A percentile compares a stretch with the other conserved stretches of the same genome.
These are phyloP conservation scores for Heliosperma pusillum DNA, from an alignment of 148 eudicot species.

Conservation along the genomic window DNA sequence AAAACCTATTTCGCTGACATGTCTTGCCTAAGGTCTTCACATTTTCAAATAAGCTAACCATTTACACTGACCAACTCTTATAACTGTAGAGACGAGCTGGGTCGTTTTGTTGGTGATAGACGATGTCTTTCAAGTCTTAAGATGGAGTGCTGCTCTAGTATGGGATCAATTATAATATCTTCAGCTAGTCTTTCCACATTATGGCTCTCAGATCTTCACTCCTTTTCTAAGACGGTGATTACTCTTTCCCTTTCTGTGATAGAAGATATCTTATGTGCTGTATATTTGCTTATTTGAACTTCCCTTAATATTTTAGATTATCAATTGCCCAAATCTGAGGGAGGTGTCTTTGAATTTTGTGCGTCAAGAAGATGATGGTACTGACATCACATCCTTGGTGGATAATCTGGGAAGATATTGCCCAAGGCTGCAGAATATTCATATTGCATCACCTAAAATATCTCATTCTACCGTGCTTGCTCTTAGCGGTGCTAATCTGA, in stretches of 20 bases:
- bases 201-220: constrained; percentile 92
- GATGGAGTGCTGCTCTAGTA: constrained; percentile 83
- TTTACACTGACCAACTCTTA: constrained; percentile 20
- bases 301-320: constrained; percentile 38
- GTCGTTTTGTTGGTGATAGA: constrained; percentile 84
- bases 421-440: constrained; percentile 74
- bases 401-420: constrained; percentile 79
- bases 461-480: constrained; percentile 77
- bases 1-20: background rate
- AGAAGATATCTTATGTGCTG: background rate
- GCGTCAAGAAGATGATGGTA: constrained; percentile 65
- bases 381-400: constrained; percentile 59
- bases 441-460: constrained; percentile 67
- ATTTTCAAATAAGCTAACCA: background rate
- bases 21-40: background rate
- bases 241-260: constrained; percentile 7
- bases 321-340: constrained; percentile 74
- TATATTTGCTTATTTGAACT: constrained; percentile 12
- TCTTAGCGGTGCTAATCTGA: constrained; percentile 73
- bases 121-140: constrained; percentile 70
- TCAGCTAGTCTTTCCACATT: constrained; percentile 71
- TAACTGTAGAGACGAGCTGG: constrained; percentile 74
- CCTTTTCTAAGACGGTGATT: constrained; percentile 77
- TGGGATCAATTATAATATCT: constrained; percentile 58
- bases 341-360: constrained; percentile 81